Conservation (phyloP, 768 basidiomycete genomes). For the Amanita pseudoporphyria region DNA sequence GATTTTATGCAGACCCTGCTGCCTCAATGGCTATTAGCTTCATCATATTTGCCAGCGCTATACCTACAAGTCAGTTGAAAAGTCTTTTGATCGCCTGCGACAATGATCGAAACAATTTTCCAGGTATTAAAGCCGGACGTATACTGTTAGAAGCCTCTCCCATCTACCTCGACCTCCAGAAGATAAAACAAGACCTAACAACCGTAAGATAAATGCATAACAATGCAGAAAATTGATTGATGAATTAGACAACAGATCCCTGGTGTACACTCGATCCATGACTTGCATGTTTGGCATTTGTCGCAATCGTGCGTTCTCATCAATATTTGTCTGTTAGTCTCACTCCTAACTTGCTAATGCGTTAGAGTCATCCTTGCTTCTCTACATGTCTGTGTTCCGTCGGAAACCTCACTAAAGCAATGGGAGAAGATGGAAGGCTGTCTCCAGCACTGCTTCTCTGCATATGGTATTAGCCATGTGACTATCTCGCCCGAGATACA, state of each 20-base stretch:
- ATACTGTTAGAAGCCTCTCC: constrained; percentile 46
- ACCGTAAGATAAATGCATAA: constrained; percentile 21
- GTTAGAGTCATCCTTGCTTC: constrained; percentile 40
- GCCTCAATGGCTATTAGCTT: constrained; percentile 39
- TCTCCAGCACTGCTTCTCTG: constrained; percentile 41
- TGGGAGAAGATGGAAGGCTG: constrained; percentile 42
- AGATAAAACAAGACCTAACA: constrained; percentile 38
- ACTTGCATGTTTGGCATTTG: constrained; percentile 47
- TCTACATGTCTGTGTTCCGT: constrained; percentile 42
- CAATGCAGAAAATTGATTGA: background rate
- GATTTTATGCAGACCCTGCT: constrained; percentile 47
- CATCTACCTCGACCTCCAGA: constrained; percentile 36
- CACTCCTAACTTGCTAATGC: background rate
- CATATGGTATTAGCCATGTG: constrained; percentile 44
- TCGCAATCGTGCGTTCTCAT: constrained; percentile 36
- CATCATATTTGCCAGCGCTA: constrained; percentile 42
- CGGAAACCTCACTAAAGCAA: constrained; percentile 34
- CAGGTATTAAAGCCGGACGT: constrained; percentile 37
- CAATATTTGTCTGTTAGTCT: background rate
- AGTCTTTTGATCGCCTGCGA: background rate
- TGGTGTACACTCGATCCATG: constrained; percentile 37
- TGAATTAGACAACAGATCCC: constrained; percentile 24
- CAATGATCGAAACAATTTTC: background rate
- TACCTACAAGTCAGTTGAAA: constrained; percentile 36
- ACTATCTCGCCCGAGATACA: constrained; percentile 44